phyloP scores from a whole-genome alignment of 2,329 filamentous ascomycete genomes.

The Talaromyces marneffei region DNA sequence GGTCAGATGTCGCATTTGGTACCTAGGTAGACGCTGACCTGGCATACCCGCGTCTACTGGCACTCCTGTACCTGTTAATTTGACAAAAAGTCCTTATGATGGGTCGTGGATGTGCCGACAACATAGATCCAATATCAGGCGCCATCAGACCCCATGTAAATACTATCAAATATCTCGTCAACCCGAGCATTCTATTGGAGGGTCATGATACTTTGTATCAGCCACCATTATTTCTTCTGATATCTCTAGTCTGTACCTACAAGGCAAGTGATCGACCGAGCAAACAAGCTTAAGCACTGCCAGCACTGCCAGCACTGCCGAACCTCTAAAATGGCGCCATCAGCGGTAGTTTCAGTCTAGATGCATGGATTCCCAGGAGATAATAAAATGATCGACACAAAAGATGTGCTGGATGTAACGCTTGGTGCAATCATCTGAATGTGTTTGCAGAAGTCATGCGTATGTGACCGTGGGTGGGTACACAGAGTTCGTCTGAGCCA shows the following conservation, averaged over 20 bases:
- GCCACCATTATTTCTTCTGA: neutral
- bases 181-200: neutral
- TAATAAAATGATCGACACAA: conserved; percentile 2
- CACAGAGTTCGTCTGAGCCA: neutral
- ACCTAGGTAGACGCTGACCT: neutral
- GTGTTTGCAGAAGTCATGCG: neutral
- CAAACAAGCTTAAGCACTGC: neutral
- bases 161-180: neutral
- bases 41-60: neutral
- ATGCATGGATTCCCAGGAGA: neutral
- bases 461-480: neutral
- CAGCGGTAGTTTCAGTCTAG: neutral
- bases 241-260: conserved; percentile 1
- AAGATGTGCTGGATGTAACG: conserved; percentile 8
- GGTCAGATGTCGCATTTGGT: neutral
- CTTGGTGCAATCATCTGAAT: neutral
- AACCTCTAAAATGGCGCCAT: conserved; percentile 3
- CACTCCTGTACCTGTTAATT: neutral
- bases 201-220: neutral
- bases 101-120: neutral
- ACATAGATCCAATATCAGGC: neutral
- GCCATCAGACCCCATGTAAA: neutral
- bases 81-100: neutral
- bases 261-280: neutral
- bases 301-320: neutral